phyloP scores from a whole-genome alignment of 2,329 filamentous ascomycete species.

The Ceratocystis huliohia region DNA sequence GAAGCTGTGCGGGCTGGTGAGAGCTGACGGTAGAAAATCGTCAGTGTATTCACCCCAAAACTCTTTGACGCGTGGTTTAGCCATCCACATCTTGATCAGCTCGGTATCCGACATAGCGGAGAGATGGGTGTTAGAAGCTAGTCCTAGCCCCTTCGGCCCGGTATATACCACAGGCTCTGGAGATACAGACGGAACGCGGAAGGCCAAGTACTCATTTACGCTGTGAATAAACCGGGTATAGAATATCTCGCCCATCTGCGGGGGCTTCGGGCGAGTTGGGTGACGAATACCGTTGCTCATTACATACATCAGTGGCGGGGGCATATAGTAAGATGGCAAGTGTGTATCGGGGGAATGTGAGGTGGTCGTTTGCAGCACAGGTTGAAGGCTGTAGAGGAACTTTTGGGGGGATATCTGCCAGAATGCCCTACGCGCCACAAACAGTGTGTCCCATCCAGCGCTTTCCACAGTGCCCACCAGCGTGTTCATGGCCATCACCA shows the following conservation, averaged over 20 bases:
- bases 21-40: conserved; percentile 52
- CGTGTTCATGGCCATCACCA: conserved; percentile 65
- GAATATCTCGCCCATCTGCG: conserved; percentile 79
- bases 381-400: conserved; percentile 54
- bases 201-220: conserved; percentile 71
- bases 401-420: conserved; percentile 84
- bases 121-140: conserved; percentile 31
- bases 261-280: conserved; percentile 75
- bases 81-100: conserved; percentile 78
- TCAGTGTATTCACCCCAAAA: conserved; percentile 65
- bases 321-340: conserved; percentile 82
- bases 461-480: conserved; percentile 51
- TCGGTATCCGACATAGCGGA: conserved; percentile 37
- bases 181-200: conserved; percentile 67
- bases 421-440: conserved; percentile 66
- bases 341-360: conserved; percentile 69
- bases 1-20: conserved; percentile 64
- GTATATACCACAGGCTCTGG: conserved; percentile 49
- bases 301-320: conserved; percentile 66
- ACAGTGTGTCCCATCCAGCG: conserved; percentile 66
- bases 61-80: conserved; percentile 65
- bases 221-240: conserved; percentile 81
- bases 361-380: conserved; percentile 45
- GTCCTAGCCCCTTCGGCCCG: conserved; percentile 40
- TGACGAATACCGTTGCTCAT: conserved; percentile 70